Percentiles rank a stretch among this genome's conserved stretches.
These are phyloP conservation scores for Euryodendron excelsum DNA, from an alignment of 148 eudicot species.

Conservation along the genomic window DNA sequence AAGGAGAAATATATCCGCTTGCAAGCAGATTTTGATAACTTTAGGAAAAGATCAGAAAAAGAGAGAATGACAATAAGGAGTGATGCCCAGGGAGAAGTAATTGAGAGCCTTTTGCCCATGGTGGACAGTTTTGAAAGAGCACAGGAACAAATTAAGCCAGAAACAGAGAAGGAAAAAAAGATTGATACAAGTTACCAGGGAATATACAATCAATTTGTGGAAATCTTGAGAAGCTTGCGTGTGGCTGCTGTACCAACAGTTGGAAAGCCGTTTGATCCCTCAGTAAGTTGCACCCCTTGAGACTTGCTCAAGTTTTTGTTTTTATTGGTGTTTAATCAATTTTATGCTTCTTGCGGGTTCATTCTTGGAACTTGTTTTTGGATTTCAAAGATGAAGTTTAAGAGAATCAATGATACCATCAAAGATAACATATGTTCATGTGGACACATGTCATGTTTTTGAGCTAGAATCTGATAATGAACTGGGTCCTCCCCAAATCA, in stretches of 20 bases:
- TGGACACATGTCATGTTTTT: neutral
- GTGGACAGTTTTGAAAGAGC: constrained; percentile 95
- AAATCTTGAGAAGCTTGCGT: constrained; percentile 75
- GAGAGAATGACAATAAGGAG: constrained; percentile 61
- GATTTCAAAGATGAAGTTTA: neutral
- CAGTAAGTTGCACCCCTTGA: constrained; percentile 43
- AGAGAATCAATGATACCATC: constrained; percentile 1
- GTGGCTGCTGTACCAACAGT: constrained; percentile 74
- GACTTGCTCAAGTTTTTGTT: neutral
- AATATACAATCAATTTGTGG: constrained; percentile 96
- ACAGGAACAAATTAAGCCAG: constrained; percentile 65
- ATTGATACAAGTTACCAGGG: constrained; percentile 95
- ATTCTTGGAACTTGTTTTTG: neutral
- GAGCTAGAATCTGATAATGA: neutral
- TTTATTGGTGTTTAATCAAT: neutral
- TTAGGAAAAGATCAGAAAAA: constrained; percentile 86
- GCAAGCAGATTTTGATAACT: constrained; percentile 96
- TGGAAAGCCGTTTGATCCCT: constrained; percentile 94
- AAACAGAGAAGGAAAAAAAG: constrained; percentile 79
- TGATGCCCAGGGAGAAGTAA: constrained; percentile 83
- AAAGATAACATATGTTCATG: neutral
- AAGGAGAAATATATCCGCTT: constrained; percentile 75
- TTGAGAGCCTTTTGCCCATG: constrained; percentile 87
- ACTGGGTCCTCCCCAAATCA: too few species aligned
- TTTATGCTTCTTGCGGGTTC: neutral